A percentile compares a stretch with the other conserved stretches of the same genome.
These are phyloP conservation scores for Colletotrichum sp. DNA, from an alignment of 2,329 filamentous ascomycete genomes.

Conservation along the genomic window DNA sequence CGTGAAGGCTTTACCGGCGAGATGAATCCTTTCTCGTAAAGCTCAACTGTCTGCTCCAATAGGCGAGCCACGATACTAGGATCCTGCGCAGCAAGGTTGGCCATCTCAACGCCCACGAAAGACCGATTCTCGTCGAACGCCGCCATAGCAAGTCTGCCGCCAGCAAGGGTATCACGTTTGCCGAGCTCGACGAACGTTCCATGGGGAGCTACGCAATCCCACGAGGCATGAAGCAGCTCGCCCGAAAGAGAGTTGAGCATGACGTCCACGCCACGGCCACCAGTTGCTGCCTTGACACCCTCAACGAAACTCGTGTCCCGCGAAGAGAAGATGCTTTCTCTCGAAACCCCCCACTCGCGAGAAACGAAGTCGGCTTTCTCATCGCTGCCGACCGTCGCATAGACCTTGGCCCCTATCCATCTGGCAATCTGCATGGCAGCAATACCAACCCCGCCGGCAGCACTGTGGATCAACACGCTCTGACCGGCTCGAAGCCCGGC, in stretches of 20 bases:
- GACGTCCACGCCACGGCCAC: constrained; percentile 36
- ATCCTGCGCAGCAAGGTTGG: constrained; percentile 5
- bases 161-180: constrained; percentile 44
- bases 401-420: constrained; percentile 15
- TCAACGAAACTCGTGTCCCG: constrained; percentile 35
- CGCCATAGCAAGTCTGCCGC: constrained; percentile 48
- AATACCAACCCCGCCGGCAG: constrained; percentile 5
- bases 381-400: constrained; percentile 31
- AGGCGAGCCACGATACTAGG: background rate
- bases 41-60: background rate
- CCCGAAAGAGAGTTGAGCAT: constrained; percentile 49
- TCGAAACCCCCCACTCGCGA: background rate
- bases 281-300: constrained; percentile 30
- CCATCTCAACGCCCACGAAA: constrained; percentile 40
- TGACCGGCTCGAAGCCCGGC: constrained; percentile 29
- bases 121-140: constrained; percentile 43
- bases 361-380: background rate
- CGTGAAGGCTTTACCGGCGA: background rate
- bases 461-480: constrained; percentile 6
- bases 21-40: background rate
- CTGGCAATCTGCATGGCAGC: background rate
- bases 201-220: constrained; percentile 48
- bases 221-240: constrained; percentile 46
- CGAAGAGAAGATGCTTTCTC: constrained; percentile 34
- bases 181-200: constrained; percentile 52